A percentile compares a stretch with the other conserved stretches of the same genome.
phyloP scores from a whole-genome alignment of 768 basidiomycete species.

The Pleurotus cornucopiae region DNA sequence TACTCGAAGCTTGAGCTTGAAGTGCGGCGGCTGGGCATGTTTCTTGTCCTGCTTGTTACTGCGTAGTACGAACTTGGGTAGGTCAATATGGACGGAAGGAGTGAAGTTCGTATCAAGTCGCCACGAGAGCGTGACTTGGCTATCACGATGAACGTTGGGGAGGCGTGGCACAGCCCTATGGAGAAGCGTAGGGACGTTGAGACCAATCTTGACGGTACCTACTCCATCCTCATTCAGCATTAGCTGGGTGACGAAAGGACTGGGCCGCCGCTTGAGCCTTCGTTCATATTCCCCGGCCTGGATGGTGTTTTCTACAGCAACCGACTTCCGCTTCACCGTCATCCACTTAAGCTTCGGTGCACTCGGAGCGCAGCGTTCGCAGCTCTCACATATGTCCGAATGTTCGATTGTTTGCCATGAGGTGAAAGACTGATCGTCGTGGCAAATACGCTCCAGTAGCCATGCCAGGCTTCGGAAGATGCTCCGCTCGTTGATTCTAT shows the following conservation, averaged over 20 bases:
- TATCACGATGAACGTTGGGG: slow-evolving; percentile 50
- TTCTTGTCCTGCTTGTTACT: slow-evolving; percentile 75
- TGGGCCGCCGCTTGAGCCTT: slow-evolving; percentile 80
- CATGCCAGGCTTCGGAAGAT: slow-evolving; percentile 82
- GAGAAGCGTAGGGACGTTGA: slow-evolving; percentile 82
- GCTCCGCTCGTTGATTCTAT: slow-evolving; percentile 79
- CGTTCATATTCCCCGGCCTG: slow-evolving; percentile 91
- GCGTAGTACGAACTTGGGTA: slow-evolving; percentile 63
- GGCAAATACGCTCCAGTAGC: slow-evolving; percentile 80
- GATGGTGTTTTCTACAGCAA: slow-evolving; percentile 77
- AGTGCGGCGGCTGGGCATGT: slow-evolving; percentile 75
- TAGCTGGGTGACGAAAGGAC: slow-evolving; percentile 83
- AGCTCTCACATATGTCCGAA: slow-evolving; percentile 45
- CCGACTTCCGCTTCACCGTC: slow-evolving; percentile 52
- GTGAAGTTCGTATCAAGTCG: slow-evolving; percentile 76
- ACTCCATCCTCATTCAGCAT: slow-evolving; percentile 55
- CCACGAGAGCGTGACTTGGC: slow-evolving; percentile 63
- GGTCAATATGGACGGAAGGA: slow-evolving; percentile 52
- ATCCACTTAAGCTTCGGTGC: slow-evolving; percentile 77
- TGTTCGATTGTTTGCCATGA: slow-evolving; percentile 62
- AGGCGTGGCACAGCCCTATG: slow-evolving; percentile 84
- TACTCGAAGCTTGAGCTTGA: slow-evolving; percentile 66
- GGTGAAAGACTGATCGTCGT: slow-evolving; percentile 60
- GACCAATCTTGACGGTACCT: slow-evolving; percentile 77
- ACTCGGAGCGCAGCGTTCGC: slow-evolving; percentile 79